Evolutionary conservation across 257 asterid genomes (phyloP), one percentile per base, ranked within the genome.

Genomic region (Solanum chmielewskii): DNA sequence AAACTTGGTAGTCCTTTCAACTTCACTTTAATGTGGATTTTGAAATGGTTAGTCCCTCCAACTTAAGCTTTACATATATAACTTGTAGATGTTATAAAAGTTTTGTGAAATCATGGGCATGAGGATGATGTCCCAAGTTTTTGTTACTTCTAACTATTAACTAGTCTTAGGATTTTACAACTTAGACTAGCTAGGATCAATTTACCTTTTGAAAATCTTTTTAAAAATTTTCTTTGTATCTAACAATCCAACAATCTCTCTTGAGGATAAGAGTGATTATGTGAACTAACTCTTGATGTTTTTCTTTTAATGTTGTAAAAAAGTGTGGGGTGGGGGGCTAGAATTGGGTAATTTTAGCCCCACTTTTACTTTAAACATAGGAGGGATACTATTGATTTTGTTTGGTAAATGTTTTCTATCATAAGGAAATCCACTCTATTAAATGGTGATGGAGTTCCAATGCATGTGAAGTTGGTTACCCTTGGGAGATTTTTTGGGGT

Each of bases 151-250:
- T 84, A 84, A 84, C 29, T 41, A 21, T 74, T 44, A 75, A 59
- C 92, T 91, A 90, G 95, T 93, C 92, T 89, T 88, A 90, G 90
- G 89, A 89, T 93, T 93, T 93, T 88, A 87, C 80, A 93, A 91
- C 92, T 87, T 85, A 91, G 95, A 92, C 92, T 90, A 90, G 93
- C 92, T 90, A 90, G 93, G 91, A 86, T 89, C 90, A 88, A 87
- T 27, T 27, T 52, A 47, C 87, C 83, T 85, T 88, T 86, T 45
- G 39, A 73, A 86, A 86, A 76, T 31, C 73, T 71, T 66, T 74
- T 56, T 66, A 14, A 4, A 80, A 47, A 49, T 70, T 84, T 70
- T 87, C 75, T 73, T 44, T 85, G 86, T 90, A 88, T 87, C 86
- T 87, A 86, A 80, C 84, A 56, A 45, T 37, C 64, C 20, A 85